Conservation (phyloP, 805 yeast genomes). For the Candida sakaeoensis region DNA sequence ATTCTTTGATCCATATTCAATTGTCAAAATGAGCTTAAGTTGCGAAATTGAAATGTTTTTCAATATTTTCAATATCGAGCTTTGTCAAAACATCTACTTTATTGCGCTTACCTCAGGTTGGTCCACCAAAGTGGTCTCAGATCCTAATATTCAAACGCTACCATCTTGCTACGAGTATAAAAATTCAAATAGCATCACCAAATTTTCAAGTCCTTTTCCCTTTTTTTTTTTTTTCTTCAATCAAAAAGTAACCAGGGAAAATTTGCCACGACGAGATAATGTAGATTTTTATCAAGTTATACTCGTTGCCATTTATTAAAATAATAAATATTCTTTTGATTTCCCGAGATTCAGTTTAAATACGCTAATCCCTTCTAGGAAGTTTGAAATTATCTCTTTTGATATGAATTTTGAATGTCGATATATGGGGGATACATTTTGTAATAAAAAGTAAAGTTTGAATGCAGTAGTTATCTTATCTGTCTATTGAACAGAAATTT, state of each 20-base stretch:
- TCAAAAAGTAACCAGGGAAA: constrained; percentile 61
- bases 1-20: no score
- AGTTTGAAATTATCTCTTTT: constrained; percentile 46
- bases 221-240: constrained; percentile 28
- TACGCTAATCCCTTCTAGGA: constrained; percentile 49
- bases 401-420: constrained; percentile 62
- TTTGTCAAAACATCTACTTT: no score
- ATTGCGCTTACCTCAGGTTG: no score
- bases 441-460: no score
- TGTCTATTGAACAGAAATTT: no score
- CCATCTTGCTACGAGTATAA: neutral
- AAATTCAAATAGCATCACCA: neutral
- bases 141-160: neutral
- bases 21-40: no score
- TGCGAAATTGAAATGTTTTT: no score
- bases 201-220: constrained; percentile 6
- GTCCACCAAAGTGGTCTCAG: no score
- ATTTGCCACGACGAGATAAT: constrained; percentile 68
- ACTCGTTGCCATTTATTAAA: constrained; percentile 56
- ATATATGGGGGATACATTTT: constrained; percentile 39
- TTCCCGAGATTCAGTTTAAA: constrained; percentile 51
- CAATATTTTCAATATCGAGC: no score
- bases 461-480: no score
- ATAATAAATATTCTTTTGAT: constrained; percentile 29
- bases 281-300: constrained; percentile 52